phyloP scores from a whole-genome alignment of 768 basidiomycete genomes.

The Mycena leptocephala region DNA sequence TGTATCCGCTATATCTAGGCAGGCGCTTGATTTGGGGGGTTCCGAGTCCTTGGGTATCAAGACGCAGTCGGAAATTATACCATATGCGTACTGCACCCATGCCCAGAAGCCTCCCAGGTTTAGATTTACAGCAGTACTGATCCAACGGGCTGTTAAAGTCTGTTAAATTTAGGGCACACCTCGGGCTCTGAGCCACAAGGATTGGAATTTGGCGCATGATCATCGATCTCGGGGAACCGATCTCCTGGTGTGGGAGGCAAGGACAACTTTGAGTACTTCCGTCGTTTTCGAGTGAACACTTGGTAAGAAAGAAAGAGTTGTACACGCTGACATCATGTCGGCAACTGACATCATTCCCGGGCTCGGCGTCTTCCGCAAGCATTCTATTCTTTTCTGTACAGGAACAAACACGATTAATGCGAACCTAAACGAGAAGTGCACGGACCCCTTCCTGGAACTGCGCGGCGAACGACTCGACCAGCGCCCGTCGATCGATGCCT shows the following conservation, averaged over 20 bases:
- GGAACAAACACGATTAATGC: too few relatives aligned
- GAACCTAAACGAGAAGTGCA: slow-evolving; percentile 5
- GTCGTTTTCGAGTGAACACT: too few relatives aligned
- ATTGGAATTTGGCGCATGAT: too few relatives aligned
- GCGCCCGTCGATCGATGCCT: slow-evolving; percentile 33
- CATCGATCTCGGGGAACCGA: too few relatives aligned
- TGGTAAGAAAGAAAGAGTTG: too few relatives aligned
- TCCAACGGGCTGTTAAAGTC: not conserved
- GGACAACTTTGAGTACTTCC: too few relatives aligned
- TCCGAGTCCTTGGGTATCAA: not conserved
- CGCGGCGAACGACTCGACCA: slow-evolving; percentile 42
- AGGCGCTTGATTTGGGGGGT: slow-evolving; percentile 18
- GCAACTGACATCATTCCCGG: too few relatives aligned
- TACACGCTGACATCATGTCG: too few relatives aligned
- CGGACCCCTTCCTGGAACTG: slow-evolving; percentile 34
- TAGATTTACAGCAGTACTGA: not conserved
- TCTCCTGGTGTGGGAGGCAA: too few relatives aligned
- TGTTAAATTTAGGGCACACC: slow-evolving; percentile 3
- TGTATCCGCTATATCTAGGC: not conserved
- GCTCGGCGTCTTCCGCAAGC: not conserved
- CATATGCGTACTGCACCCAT: not conserved
- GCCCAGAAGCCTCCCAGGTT: not conserved
- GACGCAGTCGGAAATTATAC: too few relatives aligned
- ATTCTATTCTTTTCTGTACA: not conserved
- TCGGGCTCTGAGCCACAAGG: too few relatives aligned